Conservation (phyloP, 2,329 filamentous ascomycete genomes). For the Penicillium hesseltinei region DNA sequence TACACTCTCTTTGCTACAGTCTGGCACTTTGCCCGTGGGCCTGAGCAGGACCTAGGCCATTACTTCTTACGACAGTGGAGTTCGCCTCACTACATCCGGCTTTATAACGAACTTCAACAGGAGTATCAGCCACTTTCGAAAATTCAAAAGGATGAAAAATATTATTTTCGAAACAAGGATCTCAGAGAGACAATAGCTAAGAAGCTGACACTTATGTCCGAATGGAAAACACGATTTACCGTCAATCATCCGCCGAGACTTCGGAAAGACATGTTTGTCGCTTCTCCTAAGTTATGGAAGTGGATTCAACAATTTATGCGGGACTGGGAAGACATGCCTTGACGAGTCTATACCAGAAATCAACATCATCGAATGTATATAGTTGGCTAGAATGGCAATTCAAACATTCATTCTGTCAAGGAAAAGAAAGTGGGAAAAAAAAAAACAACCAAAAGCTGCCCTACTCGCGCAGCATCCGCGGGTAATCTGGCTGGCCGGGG, state of each 20-base stretch:
- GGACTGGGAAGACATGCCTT: constrained; percentile 14
- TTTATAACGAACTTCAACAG: background rate
- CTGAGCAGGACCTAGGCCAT: background rate
- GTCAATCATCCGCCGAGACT: constrained; percentile 7
- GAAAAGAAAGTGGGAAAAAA: no score
- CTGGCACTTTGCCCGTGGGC: background rate
- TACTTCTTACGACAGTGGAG: background rate
- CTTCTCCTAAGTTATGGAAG: constrained; percentile 21
- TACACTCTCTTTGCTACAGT: background rate
- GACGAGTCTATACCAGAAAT: background rate
- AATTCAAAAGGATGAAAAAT: background rate
- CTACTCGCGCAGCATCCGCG: no score
- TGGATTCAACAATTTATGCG: constrained; percentile 18
- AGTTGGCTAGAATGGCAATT: no score
- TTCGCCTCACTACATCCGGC: background rate
- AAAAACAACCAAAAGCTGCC: no score
- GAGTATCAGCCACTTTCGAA: background rate
- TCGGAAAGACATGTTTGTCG: constrained; percentile 20
- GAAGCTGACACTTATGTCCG: background rate
- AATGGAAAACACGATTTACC: background rate
- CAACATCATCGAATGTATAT: no score
- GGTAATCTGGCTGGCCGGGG: no score
- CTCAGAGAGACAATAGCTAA: background rate
- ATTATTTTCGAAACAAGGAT: background rate
- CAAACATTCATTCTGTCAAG: no score